Conservation (phyloP, 306 rosid genomes). For the Lupinus albus region DNA sequence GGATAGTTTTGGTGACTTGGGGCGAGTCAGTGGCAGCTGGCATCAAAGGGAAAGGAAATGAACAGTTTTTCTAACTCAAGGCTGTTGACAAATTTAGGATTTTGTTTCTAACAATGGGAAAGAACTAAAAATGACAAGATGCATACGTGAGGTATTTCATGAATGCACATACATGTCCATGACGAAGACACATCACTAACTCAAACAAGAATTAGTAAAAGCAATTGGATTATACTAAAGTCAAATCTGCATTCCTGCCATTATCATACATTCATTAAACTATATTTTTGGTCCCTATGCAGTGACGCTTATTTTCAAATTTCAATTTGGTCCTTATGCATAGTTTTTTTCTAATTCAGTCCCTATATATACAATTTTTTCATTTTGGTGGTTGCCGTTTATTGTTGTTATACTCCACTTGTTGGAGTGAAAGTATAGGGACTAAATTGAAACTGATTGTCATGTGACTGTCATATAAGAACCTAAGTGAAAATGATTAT, state of each 20-base stretch:
- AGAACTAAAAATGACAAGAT: constrained; percentile 6
- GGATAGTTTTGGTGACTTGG: constrained; percentile 82
- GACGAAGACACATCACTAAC: constrained; percentile 6
- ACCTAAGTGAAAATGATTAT: too few species aligned
- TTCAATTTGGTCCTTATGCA: too few species aligned
- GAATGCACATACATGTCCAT: constrained; percentile 4
- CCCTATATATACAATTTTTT: too few species aligned
- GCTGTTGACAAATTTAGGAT: constrained; percentile 17
- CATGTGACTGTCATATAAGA: too few species aligned
- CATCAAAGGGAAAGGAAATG: constrained; percentile 31
- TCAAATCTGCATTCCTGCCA: not conserved
- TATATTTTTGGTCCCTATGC: too few species aligned
- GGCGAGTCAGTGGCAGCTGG: constrained; percentile 88
- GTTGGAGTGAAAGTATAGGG: too few species aligned
- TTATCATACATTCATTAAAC: not conserved
- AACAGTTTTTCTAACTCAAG: constrained; percentile 21
- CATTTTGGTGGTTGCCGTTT: too few species aligned
- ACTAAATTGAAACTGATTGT: too few species aligned
- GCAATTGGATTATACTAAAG: constrained; percentile 6
- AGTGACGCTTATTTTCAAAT: too few species aligned
- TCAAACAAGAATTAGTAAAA: constrained; percentile 14
- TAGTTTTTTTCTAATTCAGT: too few species aligned
- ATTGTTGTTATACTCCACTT: too few species aligned
- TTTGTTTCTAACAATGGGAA: constrained; percentile 13
- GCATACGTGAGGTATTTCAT: constrained; percentile 5